Evolutionary conservation across 2,329 filamentous ascomycete species (phyloP), one percentile per base, ranked within the genome.

Genomic region (Fusarium marasasianum): DNA sequence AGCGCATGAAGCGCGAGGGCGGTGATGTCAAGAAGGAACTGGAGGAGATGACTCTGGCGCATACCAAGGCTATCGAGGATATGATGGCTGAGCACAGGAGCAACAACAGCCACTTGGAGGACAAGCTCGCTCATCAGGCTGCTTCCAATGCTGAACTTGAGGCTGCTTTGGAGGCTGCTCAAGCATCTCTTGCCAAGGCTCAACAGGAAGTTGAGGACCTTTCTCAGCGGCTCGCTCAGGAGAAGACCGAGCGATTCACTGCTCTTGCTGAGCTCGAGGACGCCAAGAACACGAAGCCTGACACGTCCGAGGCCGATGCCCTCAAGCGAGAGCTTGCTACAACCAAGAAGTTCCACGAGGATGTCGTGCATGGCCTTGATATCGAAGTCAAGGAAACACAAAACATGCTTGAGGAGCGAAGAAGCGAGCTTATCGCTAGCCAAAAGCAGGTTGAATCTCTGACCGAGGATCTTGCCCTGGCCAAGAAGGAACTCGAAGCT

Each of bases 191-290:
- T 22, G 81, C 79, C 58, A 86, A 86, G 77, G 79, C 84, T 6
- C 82, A 88, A 71, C 80, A 82, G 35, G 89, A 91, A 73, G 79
- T 84, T 38, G 84, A 86, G 71, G 83, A 86, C 31, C 80, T 90
- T 71, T 85, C 86, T 63, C 86, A 87, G 75, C 84, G 87, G 75
- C 86, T 91, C 47, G 89, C 87, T 5, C 84, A 87, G 55, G 88
- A 88, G 73, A 91, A 91, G 84, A 89, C 90, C 83, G 87, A 87
- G 63, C 89, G 89, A 69, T 87, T 89, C 68, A 87, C 87, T 64
- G 86, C 89, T 15, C 85, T 89, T 80, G 89, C 90, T 26, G 89
- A 91, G 57, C 84, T 92, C 22, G 90, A 92, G 69, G 88, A 88
- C 13, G 81, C 84, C 50, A 87, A 85, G 82, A 90, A 84, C 77